Conservation (phyloP, 495 filamentous ascomycete species). For the Choiromyces venosus region DNA sequence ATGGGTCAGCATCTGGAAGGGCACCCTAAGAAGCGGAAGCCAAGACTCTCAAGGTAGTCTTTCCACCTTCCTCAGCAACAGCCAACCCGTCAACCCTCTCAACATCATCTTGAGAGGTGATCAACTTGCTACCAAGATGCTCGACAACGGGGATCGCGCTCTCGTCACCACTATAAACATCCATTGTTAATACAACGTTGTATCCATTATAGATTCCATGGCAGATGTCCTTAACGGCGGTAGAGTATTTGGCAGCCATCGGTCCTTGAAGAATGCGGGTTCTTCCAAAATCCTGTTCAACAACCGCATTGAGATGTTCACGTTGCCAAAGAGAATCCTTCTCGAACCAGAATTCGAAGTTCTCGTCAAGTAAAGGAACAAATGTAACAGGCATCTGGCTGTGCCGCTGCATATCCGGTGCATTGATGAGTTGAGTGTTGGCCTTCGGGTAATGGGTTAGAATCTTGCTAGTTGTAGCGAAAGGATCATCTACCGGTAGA, state of each 20-base stretch:
- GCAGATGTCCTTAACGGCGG: constrained; percentile 78
- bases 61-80: constrained; percentile 64
- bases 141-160: constrained; percentile 75
- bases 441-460: constrained; percentile 74
- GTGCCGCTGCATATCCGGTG: constrained; percentile 87
- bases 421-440: constrained; percentile 85
- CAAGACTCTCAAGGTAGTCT: constrained; percentile 73
- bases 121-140: constrained; percentile 84
- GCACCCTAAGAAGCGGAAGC: constrained; percentile 58
- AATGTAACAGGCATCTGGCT: constrained; percentile 97
- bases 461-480: constrained; percentile 68
- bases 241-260: constrained; percentile 85
- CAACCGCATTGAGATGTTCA: constrained; percentile 81
- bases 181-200: constrained; percentile 67
- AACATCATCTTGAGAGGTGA: constrained; percentile 57
- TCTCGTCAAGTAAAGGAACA: constrained; percentile 85
- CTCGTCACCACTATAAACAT: constrained; percentile 73
- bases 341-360: constrained; percentile 96
- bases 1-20: constrained; percentile 69
- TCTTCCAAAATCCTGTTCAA: constrained; percentile 86
- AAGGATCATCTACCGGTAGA: constrained; percentile 77
- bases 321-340: constrained; percentile 99
- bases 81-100: constrained; percentile 70
- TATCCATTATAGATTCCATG: constrained; percentile 81
- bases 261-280: constrained; percentile 97